These are phyloP conservation scores for Suhomyces bribrorum DNA, from an alignment of 1,139 yeast species.

Conservation along the genomic window DNA sequence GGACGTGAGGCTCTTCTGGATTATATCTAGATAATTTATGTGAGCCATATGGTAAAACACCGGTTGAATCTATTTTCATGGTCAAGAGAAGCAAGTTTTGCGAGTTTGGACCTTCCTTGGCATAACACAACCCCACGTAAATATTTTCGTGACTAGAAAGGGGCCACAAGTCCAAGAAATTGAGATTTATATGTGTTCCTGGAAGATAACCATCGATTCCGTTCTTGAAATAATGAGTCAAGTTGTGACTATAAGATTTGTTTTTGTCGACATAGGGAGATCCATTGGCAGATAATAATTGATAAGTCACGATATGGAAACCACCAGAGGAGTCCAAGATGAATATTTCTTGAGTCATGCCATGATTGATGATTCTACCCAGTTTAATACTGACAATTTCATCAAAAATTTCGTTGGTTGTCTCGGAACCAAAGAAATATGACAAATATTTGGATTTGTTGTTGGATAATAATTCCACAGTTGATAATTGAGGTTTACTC, in stretches of 20 bases:
- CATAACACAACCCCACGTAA: constrained; percentile 50
- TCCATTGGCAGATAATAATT: constrained; percentile 34
- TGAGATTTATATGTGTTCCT: constrained; percentile 32
- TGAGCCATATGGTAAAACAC: constrained; percentile 59
- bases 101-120: constrained; percentile 23
- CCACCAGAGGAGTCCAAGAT: constrained; percentile 50
- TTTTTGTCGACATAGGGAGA: constrained; percentile 30
- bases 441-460: constrained; percentile 26
- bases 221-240: constrained; percentile 32
- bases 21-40: constrained; percentile 46
- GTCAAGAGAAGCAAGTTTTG: constrained; percentile 51
- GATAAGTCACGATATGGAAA: constrained; percentile 35
- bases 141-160: constrained; percentile 34
- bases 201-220: constrained; percentile 44
- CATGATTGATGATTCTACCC: constrained; percentile 56
- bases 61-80: constrained; percentile 53
- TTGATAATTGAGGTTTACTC: constrained; percentile 58
- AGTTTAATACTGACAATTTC: constrained; percentile 63
- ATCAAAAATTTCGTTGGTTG: constrained; percentile 28
- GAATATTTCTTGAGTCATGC: constrained; percentile 43
- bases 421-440: constrained; percentile 24
- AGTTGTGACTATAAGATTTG: constrained; percentile 31
- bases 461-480: constrained; percentile 32
- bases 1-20: constrained; percentile 24
- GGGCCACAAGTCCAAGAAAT: constrained; percentile 58